Evolutionary conservation across 2,329 filamentous ascomycete species (phyloP).

Genomic region (Berkeleyomyces rouxiae): DNA sequence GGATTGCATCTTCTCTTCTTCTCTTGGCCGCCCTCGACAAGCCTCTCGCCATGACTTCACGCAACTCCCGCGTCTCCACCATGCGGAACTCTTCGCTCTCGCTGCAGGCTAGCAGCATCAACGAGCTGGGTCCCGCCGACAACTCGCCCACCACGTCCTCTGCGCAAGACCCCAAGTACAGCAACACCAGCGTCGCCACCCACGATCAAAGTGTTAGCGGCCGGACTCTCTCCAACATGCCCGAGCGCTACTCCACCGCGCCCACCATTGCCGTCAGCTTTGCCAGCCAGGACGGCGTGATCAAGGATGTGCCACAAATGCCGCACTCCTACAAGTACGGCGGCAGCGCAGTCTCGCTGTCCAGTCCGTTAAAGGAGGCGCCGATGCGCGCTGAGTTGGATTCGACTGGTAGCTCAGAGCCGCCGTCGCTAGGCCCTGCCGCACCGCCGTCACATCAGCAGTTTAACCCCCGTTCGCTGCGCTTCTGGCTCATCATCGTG

Average conservation of each 20-base stretch:
- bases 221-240: background rate
- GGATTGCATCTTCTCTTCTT: background rate
- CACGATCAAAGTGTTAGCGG: background rate
- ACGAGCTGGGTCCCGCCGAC: background rate
- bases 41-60: background rate
- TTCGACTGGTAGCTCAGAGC: constrained; percentile 18
- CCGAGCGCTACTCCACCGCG: constrained; percentile 1
- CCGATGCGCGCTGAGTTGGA: background rate
- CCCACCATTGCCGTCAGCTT: constrained; percentile 1
- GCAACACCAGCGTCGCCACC: background rate
- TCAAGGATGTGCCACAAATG: background rate
- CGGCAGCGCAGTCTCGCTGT: background rate
- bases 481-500: constrained; percentile 38
- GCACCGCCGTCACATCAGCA: constrained; percentile 18
- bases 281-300: background rate
- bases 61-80: background rate
- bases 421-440: background rate
- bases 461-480: constrained; percentile 34
- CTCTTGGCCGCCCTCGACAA: background rate
- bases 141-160: no score
- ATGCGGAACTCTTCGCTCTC: background rate
- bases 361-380: background rate
- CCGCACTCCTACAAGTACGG: background rate
- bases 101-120: background rate
- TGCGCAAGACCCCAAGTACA: background rate